These are phyloP conservation scores for Fagus sylvatica DNA, from an alignment of 306 rosid species.

Conservation along the genomic window DNA sequence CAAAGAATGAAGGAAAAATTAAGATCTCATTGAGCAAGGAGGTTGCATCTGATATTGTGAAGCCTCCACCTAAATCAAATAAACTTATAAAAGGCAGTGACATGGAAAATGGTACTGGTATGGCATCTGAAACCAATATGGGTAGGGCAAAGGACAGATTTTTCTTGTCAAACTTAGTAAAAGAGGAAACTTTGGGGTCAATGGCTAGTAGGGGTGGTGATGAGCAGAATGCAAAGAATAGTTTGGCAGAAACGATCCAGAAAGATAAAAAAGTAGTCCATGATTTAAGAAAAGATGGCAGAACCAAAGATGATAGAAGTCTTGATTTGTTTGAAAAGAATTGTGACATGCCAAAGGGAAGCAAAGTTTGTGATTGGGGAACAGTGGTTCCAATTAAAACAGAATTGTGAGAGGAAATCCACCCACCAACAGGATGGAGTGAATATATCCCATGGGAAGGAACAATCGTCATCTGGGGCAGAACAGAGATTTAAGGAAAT, in stretches of 20 bases:
- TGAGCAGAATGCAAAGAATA: slow-evolving; percentile 28
- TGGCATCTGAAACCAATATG: slow-evolving; percentile 40
- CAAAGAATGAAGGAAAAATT: slow-evolving; percentile 48
- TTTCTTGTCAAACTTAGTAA: slow-evolving; percentile 29
- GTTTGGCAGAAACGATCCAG: slow-evolving; percentile 46
- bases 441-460: slow-evolving; percentile 45
- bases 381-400: background rate
- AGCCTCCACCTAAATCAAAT: slow-evolving; percentile 72
- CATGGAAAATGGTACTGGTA: slow-evolving; percentile 34
- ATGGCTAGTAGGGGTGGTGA: slow-evolving; percentile 25
- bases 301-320: background rate
- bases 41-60: slow-evolving; percentile 68
- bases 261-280: slow-evolving; percentile 42
- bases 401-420: background rate
- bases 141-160: slow-evolving; percentile 43
- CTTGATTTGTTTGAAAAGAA: background rate
- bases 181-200: slow-evolving; percentile 36
- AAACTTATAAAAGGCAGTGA: slow-evolving; percentile 35
- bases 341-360: slow-evolving; percentile 37
- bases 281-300: slow-evolving; percentile 38
- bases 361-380: slow-evolving; percentile 25
- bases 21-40: slow-evolving; percentile 58
- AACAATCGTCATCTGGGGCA: slow-evolving; percentile 40
- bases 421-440: slow-evolving; percentile 46
- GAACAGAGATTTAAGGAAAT: slow-evolving; percentile 67